Base-by-base conservation (phyloP, 768 basidiomycete species). In the Boletellus ananas region DNA sequence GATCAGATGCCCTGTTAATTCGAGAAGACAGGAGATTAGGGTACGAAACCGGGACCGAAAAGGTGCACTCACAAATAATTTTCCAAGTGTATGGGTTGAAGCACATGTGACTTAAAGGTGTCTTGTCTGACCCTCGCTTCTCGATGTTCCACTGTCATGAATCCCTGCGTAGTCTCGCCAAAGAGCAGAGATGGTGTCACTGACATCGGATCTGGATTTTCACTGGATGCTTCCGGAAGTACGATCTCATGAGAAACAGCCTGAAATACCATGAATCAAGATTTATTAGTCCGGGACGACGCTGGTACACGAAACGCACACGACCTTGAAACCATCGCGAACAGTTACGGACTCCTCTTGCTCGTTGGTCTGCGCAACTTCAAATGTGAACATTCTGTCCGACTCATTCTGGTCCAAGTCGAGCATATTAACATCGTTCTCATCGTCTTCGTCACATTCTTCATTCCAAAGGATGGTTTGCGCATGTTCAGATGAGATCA, bases 351-450 rank as follows among this genome's bases (percentile, higher is more conserved):
- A 68, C 56, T 81, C 81, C 46, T 79, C 79, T 52, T 81, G 76
- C 41, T 81, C 78, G 16, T 72, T 73, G 6, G 74, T 79, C 59
- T 82, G 79, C 0, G 70, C 62, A 0, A 84, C 81, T 39, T 77
- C 74, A 47, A 79, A 84, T 0, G 71, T 72, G 57, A 77, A 79
- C 47, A 83, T 61, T 9, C 80, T 69, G 33, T 79, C 79, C 3
- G 62, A 66, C 14, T 72, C 70, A 13, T 75, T 72, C 6, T 77
- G 67, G 0, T 72, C 74, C 6, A 63, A 25, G 7, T 70, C 69
- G n/a, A 61, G 54, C 0, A 50, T 47, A 12, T 66, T 41, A 1
- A 60, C 61, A 14, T 60, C 46, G 0, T 71, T 66, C 4, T 8
- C 29, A 11, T 72, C 61, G 23, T 56, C 14, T 23, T 66, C 43